Conservation (phyloP, 192 early-diverging fungal species). For the Mortierella hygrophila region DNA sequence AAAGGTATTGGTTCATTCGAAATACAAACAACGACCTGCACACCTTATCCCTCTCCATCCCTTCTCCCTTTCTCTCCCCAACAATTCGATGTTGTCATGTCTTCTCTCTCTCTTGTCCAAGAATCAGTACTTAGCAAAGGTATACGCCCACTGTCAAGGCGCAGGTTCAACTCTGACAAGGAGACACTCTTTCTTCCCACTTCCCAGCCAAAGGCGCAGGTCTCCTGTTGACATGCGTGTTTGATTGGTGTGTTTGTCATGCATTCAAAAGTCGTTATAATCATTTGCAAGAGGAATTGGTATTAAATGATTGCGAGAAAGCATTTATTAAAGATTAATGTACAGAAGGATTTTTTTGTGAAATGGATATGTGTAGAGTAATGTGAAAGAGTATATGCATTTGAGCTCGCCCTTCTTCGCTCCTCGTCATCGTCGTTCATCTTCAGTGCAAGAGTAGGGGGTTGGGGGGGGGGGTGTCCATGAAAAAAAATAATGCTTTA, state of each 20-base stretch:
- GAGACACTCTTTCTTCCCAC: too few species aligned
- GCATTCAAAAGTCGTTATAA: neutral
- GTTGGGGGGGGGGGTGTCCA: neutral
- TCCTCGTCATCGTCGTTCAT: neutral
- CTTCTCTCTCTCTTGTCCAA: too few species aligned
- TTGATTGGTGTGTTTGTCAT: neutral
- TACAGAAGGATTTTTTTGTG: neutral
- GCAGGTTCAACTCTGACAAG: too few species aligned
- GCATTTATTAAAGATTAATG: neutral
- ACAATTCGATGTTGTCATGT: too few species aligned
- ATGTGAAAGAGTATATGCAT: constrained; percentile 2
- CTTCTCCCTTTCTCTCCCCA: neutral
- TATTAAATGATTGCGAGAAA: neutral
- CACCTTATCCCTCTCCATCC: neutral
- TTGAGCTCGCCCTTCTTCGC: constrained; percentile 9
- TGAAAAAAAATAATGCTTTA: neutral
- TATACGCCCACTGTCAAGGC: too few species aligned
- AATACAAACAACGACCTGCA: too few species aligned
- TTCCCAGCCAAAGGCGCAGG: too few species aligned
- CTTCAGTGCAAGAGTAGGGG: neutral
- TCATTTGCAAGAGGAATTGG: neutral
- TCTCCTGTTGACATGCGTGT: neutral
- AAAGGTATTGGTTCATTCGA: too few species aligned
- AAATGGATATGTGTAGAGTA: neutral
- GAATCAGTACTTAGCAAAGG: too few species aligned